Percentiles rank a stretch among this genome's conserved stretches.
Conservation (phyloP, 345 rosid species). For the Salix viminalis region DNA sequence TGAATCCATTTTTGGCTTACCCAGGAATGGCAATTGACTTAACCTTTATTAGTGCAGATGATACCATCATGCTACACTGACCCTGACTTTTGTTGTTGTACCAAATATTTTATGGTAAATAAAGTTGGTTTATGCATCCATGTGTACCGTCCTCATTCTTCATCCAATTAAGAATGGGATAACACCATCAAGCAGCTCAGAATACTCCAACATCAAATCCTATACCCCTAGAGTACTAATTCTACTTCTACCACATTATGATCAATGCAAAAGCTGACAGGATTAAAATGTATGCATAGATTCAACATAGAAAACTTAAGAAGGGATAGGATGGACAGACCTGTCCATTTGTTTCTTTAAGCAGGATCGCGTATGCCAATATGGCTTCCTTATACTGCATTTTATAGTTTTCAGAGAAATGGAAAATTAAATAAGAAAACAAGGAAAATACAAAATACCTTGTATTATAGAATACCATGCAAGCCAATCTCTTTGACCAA, state of each 20-base stretch:
- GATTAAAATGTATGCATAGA: neutral
- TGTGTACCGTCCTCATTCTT: too few relatives aligned
- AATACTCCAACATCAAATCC: too few relatives aligned
- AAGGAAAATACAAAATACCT: neutral
- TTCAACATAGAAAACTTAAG: neutral
- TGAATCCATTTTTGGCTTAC: too few relatives aligned
- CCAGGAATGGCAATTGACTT: too few relatives aligned
- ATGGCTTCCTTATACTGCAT: slow-evolving; percentile 92
- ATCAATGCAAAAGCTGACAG: neutral
- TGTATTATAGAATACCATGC: neutral
- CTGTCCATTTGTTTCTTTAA: slow-evolving; percentile 59
- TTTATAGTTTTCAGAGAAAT: neutral
- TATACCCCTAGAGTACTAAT: neutral
- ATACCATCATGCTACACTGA: too few relatives aligned
- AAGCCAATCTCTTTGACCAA: neutral
- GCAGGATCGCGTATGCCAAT: slow-evolving; percentile 77
- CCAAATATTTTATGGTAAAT: too few relatives aligned
- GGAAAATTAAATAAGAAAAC: neutral
- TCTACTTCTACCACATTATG: neutral
- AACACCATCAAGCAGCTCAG: too few relatives aligned
- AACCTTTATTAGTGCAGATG: too few relatives aligned
- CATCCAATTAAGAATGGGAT: too few relatives aligned
- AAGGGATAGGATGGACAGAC: slow-evolving; percentile 32
- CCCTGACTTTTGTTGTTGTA: too few relatives aligned
- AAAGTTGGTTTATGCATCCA: too few relatives aligned